phyloP scores from a whole-genome alignment of 2,329 filamentous ascomycete genomes.

The Beauveria australis region DNA sequence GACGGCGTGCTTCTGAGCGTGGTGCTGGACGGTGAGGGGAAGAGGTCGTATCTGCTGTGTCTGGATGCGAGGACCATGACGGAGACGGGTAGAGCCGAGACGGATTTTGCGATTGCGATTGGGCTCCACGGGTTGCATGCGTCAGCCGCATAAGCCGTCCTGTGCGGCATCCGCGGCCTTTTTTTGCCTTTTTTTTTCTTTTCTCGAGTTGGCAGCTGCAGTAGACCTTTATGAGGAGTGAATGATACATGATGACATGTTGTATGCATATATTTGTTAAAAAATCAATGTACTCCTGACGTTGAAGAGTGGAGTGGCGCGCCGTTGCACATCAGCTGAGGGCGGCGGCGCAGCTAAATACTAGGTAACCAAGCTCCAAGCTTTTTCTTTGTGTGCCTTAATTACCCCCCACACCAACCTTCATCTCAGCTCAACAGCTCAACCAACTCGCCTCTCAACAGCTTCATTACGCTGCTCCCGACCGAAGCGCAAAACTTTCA shows the following conservation, averaged over 20 bases:
- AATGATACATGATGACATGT: background rate
- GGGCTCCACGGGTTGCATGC: slow-evolving; percentile 47
- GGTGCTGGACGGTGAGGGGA: slow-evolving; percentile 46
- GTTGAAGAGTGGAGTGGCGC: background rate
- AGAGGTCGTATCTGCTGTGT: slow-evolving; percentile 51
- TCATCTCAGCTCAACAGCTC: background rate
- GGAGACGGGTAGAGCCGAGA: slow-evolving; percentile 52
- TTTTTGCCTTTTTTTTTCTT: no score
- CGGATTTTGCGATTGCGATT: slow-evolving; percentile 44
- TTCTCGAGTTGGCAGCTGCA: background rate
- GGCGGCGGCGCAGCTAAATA: background rate
- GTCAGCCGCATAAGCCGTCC: background rate
- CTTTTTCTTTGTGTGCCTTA: background rate
- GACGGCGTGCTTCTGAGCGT: slow-evolving; percentile 48
- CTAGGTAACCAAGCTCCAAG: background rate
- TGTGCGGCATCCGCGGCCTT: background rate
- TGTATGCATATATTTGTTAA: background rate
- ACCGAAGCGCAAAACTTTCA: background rate
- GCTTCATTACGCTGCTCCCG: background rate
- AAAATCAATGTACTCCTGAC: background rate
- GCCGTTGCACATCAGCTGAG: background rate
- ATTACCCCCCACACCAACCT: background rate
- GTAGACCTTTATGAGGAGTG: background rate
- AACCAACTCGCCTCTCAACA: background rate
- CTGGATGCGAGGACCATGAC: slow-evolving; percentile 48